phyloP scores from a whole-genome alignment of 805 yeast genomes.

The Starmerella scarabaei region DNA sequence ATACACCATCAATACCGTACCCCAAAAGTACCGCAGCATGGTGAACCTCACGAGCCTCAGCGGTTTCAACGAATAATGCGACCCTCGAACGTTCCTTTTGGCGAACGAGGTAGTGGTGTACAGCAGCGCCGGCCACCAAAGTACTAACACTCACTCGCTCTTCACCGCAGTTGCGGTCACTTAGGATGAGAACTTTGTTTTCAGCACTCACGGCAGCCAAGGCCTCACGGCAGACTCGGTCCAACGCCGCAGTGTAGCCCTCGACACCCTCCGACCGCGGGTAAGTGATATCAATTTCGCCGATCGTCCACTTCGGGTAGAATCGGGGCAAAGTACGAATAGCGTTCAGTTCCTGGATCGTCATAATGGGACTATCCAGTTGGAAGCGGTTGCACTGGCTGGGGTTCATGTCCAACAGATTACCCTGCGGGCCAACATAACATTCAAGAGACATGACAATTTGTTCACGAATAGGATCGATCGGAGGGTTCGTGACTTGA shows the following conservation, averaged over 20 bases:
- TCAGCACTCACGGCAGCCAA: constrained; percentile 68
- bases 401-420: constrained; percentile 82
- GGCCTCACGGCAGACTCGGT: constrained; percentile 77
- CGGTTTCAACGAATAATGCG: constrained; percentile 82
- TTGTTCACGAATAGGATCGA: constrained; percentile 93
- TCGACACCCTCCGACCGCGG: constrained; percentile 66
- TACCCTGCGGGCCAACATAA: constrained; percentile 97
- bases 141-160: constrained; percentile 72
- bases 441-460: constrained; percentile 96
- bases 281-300: constrained; percentile 79
- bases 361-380: constrained; percentile 69
- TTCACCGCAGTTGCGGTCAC: constrained; percentile 52
- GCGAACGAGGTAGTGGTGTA: constrained; percentile 90
- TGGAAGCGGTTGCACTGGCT: constrained; percentile 81
- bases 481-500: constrained; percentile 97
- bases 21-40: constrained; percentile 90
- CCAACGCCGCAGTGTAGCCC: constrained; percentile 76
- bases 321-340: constrained; percentile 56
- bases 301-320: constrained; percentile 77
- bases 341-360: constrained; percentile 61
- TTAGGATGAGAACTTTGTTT: constrained; percentile 59
- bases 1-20: constrained; percentile 93
- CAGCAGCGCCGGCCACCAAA: constrained; percentile 88
- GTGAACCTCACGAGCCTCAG: constrained; percentile 95
- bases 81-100: constrained; percentile 94